phyloP scores from a whole-genome alignment of 192 early-diverging fungal genomes.

The Haplosporangium gracile region DNA sequence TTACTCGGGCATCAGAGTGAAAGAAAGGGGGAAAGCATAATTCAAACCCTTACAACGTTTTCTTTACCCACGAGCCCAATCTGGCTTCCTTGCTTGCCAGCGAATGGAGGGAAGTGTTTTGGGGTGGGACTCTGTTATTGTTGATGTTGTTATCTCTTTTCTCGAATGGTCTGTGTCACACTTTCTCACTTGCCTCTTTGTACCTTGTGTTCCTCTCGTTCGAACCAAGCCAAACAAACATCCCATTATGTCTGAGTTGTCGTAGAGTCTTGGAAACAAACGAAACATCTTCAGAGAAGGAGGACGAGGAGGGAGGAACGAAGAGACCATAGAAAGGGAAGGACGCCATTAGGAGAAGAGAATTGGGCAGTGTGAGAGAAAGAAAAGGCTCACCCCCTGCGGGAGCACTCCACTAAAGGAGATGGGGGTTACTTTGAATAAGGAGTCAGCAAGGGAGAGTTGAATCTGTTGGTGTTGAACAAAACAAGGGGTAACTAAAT shows the following conservation, averaged over 20 bases:
- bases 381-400: background rate
- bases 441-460: background rate
- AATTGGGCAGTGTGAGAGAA: too few relatives aligned
- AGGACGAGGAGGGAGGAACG: too few relatives aligned
- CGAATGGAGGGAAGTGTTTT: background rate
- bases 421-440: background rate
- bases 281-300: too few relatives aligned
- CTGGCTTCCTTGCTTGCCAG: background rate
- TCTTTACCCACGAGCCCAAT: conserved; percentile 1
- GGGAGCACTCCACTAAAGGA: background rate
- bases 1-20: background rate
- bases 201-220: too few relatives aligned
- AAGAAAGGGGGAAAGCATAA: background rate
- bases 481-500: background rate
- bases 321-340: too few relatives aligned
- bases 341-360: too few relatives aligned
- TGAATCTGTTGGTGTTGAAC: background rate
- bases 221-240: too few relatives aligned
- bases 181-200: background rate
- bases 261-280: too few relatives aligned
- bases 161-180: background rate
- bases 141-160: background rate
- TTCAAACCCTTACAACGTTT: background rate
- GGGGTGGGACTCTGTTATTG: background rate
- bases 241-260: too few relatives aligned